A percentile compares a stretch with the other conserved stretches of the same genome.
Evolutionary conservation across 306 rosid species (phyloP).

Genomic region (Vicia faba): DNA sequence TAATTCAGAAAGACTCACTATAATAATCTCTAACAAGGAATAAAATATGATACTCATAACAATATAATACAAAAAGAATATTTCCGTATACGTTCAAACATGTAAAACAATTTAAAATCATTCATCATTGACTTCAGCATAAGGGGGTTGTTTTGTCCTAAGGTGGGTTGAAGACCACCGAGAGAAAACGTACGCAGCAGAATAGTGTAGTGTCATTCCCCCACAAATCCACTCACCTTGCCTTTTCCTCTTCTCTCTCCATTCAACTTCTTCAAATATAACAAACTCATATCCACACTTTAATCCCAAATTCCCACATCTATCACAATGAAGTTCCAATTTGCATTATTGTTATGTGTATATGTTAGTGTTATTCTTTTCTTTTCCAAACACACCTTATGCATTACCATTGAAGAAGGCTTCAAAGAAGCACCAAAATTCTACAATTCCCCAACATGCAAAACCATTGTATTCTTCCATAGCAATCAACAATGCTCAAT

Average conservation of each 20-base stretch:
- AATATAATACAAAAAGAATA: not conserved
- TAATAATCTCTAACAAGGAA: not conserved
- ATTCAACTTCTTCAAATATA: not conserved
- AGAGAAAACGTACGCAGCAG: constrained; percentile 3
- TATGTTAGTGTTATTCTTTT: not conserved
- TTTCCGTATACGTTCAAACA: not conserved
- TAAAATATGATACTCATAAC: not conserved
- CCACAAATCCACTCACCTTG: constrained; percentile 6
- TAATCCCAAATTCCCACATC: not conserved
- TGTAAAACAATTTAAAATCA: constrained; percentile 2
- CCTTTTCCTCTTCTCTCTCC: not conserved
- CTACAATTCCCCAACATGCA: constrained; percentile 75
- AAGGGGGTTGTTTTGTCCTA: not conserved
- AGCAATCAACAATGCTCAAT: constrained; percentile 36
- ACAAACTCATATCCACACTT: not conserved
- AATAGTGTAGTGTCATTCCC: not conserved
- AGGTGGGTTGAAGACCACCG: not conserved
- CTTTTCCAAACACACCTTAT: constrained; percentile 7
- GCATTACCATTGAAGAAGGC: constrained; percentile 19
- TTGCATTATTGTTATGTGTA: not conserved
- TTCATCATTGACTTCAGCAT: not conserved
- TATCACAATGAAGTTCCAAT: not conserved
- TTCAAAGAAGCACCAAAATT: constrained; percentile 88
- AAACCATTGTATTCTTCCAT: not conserved
- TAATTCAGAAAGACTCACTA: not conserved